Conservation (phyloP, 2,329 filamentous ascomycete genomes). For the Curvularia lunata region DNA sequence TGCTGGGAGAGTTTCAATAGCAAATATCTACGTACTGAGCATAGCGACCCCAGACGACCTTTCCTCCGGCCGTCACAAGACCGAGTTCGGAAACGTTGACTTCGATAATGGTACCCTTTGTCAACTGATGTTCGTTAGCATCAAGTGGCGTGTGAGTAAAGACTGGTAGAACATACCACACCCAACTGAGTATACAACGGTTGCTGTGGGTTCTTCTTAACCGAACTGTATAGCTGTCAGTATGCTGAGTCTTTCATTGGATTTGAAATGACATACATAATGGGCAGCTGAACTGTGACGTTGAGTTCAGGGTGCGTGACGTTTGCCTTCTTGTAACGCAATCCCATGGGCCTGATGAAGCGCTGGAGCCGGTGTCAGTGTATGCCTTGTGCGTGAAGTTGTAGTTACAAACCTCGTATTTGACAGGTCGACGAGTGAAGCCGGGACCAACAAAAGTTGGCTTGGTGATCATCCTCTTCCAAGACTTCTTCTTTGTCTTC, state of each 20-base stretch:
- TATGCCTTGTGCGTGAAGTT: not conserved
- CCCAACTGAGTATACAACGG: slow-evolving; percentile 91
- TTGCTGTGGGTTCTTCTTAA: slow-evolving; percentile 87
- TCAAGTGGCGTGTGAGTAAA: not conserved
- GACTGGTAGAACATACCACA: slow-evolving; percentile 54
- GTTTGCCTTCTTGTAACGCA: slow-evolving; percentile 80
- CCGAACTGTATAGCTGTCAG: slow-evolving; percentile 44
- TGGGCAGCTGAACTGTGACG: slow-evolving; percentile 81
- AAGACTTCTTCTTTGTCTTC: slow-evolving; percentile 83
- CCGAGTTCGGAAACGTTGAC: slow-evolving; percentile 94
- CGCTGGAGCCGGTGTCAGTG: slow-evolving; percentile 18
- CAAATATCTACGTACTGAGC: slow-evolving; percentile 26
- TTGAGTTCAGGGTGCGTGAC: slow-evolving; percentile 77
- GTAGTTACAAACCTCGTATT: slow-evolving; percentile 56
- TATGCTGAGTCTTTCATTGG: not conserved
- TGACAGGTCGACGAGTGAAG: slow-evolving; percentile 88
- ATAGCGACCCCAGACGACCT: slow-evolving; percentile 59
- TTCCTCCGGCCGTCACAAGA: slow-evolving; percentile 86
- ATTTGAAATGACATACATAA: slow-evolving; percentile 43
- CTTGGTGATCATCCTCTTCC: slow-evolving; percentile 79
- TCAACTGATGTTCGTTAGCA: slow-evolving; percentile 49
- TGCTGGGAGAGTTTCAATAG: no score
- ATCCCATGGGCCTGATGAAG: slow-evolving; percentile 61
- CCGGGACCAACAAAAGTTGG: slow-evolving; percentile 89
- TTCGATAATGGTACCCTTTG: slow-evolving; percentile 67